These are phyloP conservation scores for Turritis glabra DNA, from an alignment of 345 rosid species.

Conservation along the genomic window DNA sequence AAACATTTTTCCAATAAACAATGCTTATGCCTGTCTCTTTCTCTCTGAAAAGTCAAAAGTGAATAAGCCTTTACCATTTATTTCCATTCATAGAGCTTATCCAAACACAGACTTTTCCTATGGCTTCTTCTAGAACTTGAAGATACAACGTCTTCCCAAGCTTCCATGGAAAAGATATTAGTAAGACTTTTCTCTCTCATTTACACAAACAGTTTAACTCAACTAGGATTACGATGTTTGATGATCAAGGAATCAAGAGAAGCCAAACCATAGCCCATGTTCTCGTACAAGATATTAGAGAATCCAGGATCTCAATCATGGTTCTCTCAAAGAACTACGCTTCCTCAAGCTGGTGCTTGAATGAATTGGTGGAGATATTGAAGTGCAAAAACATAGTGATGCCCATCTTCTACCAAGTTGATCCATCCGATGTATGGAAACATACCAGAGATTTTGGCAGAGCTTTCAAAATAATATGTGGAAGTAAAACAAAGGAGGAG, in stretches of 20 bases:
- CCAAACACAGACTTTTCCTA: background rate
- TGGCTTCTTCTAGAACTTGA: background rate
- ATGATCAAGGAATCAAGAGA: background rate
- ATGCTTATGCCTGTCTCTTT: background rate
- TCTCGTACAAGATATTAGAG: background rate
- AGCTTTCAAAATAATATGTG: background rate
- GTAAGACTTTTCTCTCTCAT: background rate
- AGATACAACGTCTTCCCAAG: background rate
- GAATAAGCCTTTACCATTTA: background rate
- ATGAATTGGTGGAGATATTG: background rate
- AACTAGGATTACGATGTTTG: background rate
- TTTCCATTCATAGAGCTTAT: background rate
- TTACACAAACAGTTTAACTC: background rate
- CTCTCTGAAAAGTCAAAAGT: background rate
- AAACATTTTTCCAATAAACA: too few species aligned
- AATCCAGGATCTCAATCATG: background rate
- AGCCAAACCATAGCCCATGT: too few species aligned
- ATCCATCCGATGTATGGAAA: background rate
- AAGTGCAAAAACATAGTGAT: background rate
- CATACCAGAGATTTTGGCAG: background rate
- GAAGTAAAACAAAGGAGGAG: background rate
- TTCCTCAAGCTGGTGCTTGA: background rate
- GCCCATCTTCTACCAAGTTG: background rate
- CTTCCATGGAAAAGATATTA: background rate
- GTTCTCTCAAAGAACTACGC: background rate